phyloP scores from a whole-genome alignment of 2,329 filamentous ascomycete genomes.

The Ascochyta koolunga region DNA sequence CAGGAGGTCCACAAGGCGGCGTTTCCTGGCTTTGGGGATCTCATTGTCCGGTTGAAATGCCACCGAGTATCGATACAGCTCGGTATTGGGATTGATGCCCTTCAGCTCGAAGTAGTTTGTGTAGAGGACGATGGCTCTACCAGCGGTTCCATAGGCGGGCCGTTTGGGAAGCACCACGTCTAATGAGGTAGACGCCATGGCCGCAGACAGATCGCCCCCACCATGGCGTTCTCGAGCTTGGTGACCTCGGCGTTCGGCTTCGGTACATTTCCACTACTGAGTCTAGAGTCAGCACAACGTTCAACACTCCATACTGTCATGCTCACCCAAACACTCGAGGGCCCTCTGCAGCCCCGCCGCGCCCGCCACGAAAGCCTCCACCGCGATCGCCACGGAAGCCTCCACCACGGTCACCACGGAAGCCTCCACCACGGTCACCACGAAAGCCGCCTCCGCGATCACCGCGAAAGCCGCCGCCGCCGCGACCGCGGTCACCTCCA shows the following conservation, averaged over 20 bases:
- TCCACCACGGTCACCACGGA: slow-evolving; percentile 19
- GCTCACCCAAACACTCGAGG: slow-evolving; percentile 34
- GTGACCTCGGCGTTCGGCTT: slow-evolving; percentile 39
- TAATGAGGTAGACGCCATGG: slow-evolving; percentile 30
- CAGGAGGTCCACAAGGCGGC: slow-evolving; percentile 56
- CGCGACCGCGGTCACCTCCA: slow-evolving; percentile 25
- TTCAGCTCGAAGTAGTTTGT: slow-evolving; percentile 53
- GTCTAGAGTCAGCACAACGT: neutral
- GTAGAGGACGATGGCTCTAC: slow-evolving; percentile 47
- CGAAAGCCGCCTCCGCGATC: slow-evolving; percentile 23
- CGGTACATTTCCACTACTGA: slow-evolving; percentile 40
- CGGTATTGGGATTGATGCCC: slow-evolving; percentile 23
- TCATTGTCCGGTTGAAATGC: slow-evolving; percentile 44
- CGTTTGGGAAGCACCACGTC: slow-evolving; percentile 32
- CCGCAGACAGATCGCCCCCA: slow-evolving; percentile 35
- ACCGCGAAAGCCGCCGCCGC: slow-evolving; percentile 14
- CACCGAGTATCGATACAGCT: slow-evolving; percentile 38
- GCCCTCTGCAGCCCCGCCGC: slow-evolving; percentile 5
- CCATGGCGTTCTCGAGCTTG: slow-evolving; percentile 37
- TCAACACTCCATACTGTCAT: neutral
- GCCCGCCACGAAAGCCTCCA: slow-evolving; percentile 7
- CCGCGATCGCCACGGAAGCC: neutral
- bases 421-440: slow-evolving; percentile 19
- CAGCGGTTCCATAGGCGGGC: slow-evolving; percentile 46
- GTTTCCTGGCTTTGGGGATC: slow-evolving; percentile 51